Evolutionary conservation across 2,329 filamentous ascomycete genomes (phyloP).

Genomic region (Colletotrichum limetticola): DNA sequence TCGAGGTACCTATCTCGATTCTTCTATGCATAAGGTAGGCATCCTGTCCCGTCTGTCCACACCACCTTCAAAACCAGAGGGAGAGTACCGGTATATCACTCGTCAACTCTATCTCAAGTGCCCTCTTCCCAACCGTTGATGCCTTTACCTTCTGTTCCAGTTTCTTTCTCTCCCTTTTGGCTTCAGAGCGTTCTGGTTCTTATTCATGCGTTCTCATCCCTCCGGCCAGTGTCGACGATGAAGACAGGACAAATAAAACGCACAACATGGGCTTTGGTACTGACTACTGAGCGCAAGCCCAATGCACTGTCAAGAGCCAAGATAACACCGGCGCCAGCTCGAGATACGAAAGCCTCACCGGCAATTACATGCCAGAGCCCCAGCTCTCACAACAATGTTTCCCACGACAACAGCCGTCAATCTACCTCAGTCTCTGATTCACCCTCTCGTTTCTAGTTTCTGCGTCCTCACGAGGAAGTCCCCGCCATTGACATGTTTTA

Average conservation of each 20-base stretch:
- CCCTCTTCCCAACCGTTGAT: neutral
- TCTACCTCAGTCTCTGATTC: neutral
- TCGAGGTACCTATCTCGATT: neutral
- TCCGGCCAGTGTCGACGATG: neutral
- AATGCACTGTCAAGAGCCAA: slow-evolving; percentile 15
- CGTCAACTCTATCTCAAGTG: slow-evolving; percentile 22
- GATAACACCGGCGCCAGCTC: neutral
- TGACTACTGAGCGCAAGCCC: slow-evolving; percentile 25
- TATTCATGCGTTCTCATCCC: neutral
- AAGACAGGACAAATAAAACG: neutral
- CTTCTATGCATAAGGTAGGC: neutral
- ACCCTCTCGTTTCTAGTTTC: neutral
- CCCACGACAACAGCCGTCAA: neutral
- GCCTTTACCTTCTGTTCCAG: neutral
- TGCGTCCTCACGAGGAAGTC: neutral
- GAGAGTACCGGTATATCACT: neutral
- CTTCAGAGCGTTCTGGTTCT: neutral
- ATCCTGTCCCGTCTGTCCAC: slow-evolving; percentile 1
- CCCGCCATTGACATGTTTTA: neutral
- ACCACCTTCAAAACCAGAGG: neutral
- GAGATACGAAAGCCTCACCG: slow-evolving; percentile 15
- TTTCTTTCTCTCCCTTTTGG: neutral
- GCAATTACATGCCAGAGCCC: slow-evolving; percentile 12
- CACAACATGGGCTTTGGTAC: neutral
- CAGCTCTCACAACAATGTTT: neutral